Evolutionary conservation across 2,329 filamentous ascomycete species (phyloP).

Genomic region (Nemania serpens): DNA sequence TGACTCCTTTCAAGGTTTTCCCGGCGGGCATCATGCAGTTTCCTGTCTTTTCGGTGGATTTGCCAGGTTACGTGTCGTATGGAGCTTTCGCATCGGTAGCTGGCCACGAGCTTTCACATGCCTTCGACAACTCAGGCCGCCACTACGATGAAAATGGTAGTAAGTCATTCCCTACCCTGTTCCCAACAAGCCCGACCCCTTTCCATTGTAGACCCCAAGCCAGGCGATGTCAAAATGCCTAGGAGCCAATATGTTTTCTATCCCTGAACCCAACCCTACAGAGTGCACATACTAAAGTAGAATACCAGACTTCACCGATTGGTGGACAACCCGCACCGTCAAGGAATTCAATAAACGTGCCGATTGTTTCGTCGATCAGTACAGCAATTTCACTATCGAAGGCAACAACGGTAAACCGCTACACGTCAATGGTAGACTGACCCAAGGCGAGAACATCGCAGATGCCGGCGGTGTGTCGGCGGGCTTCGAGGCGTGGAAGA

Average conservation of each 20-base stretch:
- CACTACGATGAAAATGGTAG: conserved; percentile 66
- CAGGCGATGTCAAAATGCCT: too few species aligned
- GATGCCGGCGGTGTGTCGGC: conserved; percentile 67
- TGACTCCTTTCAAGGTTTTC: conserved; percentile 48
- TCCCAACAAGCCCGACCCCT: not conserved
- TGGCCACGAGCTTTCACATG: conserved; percentile 68
- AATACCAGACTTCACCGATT: conserved; percentile 58
- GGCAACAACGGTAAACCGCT: conserved; percentile 58
- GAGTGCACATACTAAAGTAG: conserved; percentile 10
- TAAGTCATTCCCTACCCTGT: conserved; percentile 3
- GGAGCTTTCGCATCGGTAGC: conserved; percentile 66
- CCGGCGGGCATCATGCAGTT: conserved; percentile 70
- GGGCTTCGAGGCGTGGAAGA: conserved; percentile 65
- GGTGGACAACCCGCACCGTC: conserved; percentile 66
- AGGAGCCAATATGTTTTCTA: not conserved
- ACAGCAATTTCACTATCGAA: conserved; percentile 60
- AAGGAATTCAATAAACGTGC: conserved; percentile 61
- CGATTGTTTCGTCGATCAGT: conserved; percentile 66
- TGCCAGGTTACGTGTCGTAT: conserved; percentile 61
- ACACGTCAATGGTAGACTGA: conserved; percentile 66
- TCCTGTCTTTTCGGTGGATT: conserved; percentile 60
- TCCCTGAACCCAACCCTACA: too few species aligned
- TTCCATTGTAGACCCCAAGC: too few species aligned
- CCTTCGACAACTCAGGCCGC: conserved; percentile 67
- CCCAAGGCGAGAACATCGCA: conserved; percentile 68